Evolutionary conservation across 371 early-diverging fungal genomes (phyloP), one percentile per base, ranked within the genome.

Genomic region (Saksenaea oblongispora): DNA sequence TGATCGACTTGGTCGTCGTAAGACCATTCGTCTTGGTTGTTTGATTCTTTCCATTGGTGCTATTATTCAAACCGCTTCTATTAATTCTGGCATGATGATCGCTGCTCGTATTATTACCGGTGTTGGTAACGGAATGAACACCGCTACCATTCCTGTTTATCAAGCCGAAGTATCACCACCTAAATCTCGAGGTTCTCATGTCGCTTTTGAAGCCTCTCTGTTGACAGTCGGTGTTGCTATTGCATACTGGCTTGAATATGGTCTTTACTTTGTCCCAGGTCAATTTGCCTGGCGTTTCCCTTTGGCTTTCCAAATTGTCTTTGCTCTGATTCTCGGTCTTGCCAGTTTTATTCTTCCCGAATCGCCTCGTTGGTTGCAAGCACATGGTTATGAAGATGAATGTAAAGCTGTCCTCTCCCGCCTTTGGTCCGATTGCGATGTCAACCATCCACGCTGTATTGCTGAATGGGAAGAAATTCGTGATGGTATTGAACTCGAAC

Each of bases 351-450:
- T 84, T 55, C 70, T 86, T 31, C 87, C 87, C 35, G 84, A 83
- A 60, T 74, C 86, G 9, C 85, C 86, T 58, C 84, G 86, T 71
- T 86, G 86, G 86, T 63, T 86, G 39, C 71, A 79, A 65, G 70
- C 76, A 55, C 78, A 82, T 27, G 84, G 74, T 36, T 37, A 67
- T 15, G 73, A 71, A 28, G 78, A 77, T 3, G 76, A 77, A 24
- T 70, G 69, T 62, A 77, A 80, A 59, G 61, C 47, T 9, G 74
- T 80, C 14, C 58, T 80, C 15, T 76, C 76, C 18, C 65, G 75
- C 37, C 71, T 75, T 41, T 81, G 76, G 76, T 64, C 81, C 7
- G 73, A 81, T n/a, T 74, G 76, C 42, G 81, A 78, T 39, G 66
- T 59, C 9, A 71, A 62, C 26, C 78, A 78, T 55, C 81, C 78